Evolutionary conservation across 129 eudicot genomes (phyloP).

Genomic region (Saposhnikovia divaricata): DNA sequence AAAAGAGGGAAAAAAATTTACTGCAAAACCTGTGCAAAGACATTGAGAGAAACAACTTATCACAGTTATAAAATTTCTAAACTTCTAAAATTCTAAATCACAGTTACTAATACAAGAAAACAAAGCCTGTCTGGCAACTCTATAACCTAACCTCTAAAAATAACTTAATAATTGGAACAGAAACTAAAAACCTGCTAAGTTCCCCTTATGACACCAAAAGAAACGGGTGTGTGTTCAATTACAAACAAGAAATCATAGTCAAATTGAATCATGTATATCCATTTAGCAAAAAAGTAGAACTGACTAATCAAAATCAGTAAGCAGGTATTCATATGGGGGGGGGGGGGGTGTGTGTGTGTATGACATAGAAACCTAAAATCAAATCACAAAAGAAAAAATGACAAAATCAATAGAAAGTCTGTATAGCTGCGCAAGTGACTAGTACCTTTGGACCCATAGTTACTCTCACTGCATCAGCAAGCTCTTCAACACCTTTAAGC

Average conservation of each 20-base stretch:
- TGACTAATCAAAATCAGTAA: neutral
- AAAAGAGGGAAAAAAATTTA: neutral
- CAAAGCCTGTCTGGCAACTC: neutral
- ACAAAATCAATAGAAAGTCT: neutral
- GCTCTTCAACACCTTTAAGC: constrained; percentile 88
- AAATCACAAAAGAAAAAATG: neutral
- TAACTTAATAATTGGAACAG: neutral
- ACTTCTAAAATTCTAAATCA: neutral
- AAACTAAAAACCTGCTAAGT: neutral
- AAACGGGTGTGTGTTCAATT: neutral
- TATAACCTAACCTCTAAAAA: neutral
- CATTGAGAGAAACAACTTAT: neutral
- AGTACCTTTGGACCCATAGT: constrained; percentile 88
- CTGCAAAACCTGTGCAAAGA: neutral
- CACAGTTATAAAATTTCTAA: neutral
- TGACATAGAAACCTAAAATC: neutral
- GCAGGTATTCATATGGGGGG: neutral
- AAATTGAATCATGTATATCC: neutral
- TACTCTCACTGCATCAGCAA: constrained; percentile 92
- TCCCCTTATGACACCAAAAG: neutral
- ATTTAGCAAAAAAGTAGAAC: neutral
- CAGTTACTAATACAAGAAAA: neutral
- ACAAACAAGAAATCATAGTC: neutral
- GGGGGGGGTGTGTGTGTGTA: no score
- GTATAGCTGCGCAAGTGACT: neutral